Percentiles rank a stretch among this genome's conserved stretches.
phyloP scores from a whole-genome alignment of 805 yeast species.

The Yarrowia sp. region DNA sequence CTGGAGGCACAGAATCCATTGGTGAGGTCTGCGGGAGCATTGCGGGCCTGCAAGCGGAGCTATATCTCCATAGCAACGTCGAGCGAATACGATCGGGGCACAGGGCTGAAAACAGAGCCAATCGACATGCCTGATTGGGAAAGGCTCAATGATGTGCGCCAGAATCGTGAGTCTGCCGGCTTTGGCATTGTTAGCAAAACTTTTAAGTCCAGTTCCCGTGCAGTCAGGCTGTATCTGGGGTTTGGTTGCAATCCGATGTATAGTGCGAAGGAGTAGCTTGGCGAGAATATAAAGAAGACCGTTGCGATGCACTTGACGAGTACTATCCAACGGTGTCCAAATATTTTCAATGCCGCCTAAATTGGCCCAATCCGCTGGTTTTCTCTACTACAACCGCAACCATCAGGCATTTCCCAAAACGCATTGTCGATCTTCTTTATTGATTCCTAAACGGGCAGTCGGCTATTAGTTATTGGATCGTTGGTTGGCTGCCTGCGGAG shows the following conservation, averaged over 20 bases:
- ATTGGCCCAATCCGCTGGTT: no score
- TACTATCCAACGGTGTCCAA: no score
- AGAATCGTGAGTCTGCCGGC: not conserved
- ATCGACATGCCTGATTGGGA: constrained; percentile 3
- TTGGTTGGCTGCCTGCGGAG: not conserved
- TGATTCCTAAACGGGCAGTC: constrained; percentile 15
- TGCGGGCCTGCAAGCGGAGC: accelerated
- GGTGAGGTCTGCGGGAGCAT: not conserved
- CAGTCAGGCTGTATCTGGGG: no score
- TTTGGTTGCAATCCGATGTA: no score
- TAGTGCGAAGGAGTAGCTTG: no score
- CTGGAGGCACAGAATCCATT: not conserved
- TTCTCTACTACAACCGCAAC: not conserved
- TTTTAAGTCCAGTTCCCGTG: no score
- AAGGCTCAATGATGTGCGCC: not conserved
- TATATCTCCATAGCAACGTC: not conserved
- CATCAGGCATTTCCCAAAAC: not conserved
- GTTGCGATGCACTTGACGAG: no score
- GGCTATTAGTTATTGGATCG: not conserved
- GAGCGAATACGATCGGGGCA: not conserved
- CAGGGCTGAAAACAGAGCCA: not conserved
- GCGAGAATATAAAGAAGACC: no score
- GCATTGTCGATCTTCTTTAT: constrained; percentile 17
- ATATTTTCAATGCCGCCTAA: no score
- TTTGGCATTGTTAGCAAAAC: no score